Percentiles rank a stretch among this genome's conserved stretches.
phyloP scores from a whole-genome alignment of 768 basidiomycete genomes.

The Suillus decipiens region DNA sequence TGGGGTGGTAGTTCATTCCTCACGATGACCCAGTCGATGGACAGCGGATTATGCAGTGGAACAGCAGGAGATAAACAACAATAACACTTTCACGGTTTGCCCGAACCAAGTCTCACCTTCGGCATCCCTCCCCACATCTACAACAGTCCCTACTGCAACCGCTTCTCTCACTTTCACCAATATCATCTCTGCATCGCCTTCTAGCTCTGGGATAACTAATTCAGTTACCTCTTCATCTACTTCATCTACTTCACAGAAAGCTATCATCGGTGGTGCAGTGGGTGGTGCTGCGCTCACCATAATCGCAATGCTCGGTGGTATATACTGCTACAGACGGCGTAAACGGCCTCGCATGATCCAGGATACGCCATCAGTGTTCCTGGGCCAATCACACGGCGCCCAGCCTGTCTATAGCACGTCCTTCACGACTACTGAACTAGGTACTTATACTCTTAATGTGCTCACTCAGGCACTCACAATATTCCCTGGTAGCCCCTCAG shows the following conservation, averaged over 20 bases:
- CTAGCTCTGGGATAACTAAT: background rate
- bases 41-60: constrained; percentile 19
- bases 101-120: constrained; percentile 14
- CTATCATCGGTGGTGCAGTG: constrained; percentile 1
- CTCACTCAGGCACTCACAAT: background rate
- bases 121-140: constrained; percentile 6
- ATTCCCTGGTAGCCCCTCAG: background rate
- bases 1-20: background rate
- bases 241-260: background rate
- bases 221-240: background rate
- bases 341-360: background rate
- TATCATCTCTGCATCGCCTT: background rate
- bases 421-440: background rate
- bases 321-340: background rate
- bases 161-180: background rate
- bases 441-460: background rate
- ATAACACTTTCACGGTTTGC: constrained; percentile 32
- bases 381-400: background rate
- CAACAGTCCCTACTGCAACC: background rate
- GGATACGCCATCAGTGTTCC: background rate
- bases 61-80: constrained; percentile 20
- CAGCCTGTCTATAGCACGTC: background rate
- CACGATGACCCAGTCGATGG: constrained; percentile 17
- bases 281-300: background rate
- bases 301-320: background rate